These are phyloP conservation scores for Flaveria trinervia DNA, from an alignment of 129 eudicot species.

Conservation along the genomic window DNA sequence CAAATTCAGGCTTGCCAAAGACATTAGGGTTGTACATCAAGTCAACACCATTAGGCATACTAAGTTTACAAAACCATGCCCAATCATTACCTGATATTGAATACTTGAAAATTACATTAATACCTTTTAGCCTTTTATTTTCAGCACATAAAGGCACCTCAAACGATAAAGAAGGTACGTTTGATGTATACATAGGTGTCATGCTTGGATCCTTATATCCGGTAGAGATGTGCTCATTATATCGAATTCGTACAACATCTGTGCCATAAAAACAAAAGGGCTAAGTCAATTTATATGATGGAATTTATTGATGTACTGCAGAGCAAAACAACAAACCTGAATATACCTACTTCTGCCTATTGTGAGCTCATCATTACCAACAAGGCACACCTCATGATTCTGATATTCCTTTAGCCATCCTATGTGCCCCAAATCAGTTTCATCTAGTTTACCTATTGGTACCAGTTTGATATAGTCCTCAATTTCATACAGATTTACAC, in stretches of 20 bases:
- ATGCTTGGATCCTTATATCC: conserved; percentile 9
- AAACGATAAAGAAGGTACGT: conserved; percentile 27
- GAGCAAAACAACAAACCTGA: conserved; percentile 15
- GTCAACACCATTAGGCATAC: conserved; percentile 21
- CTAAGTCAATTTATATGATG: not conserved
- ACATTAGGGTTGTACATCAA: conserved; percentile 32
- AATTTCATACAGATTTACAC: conserved; percentile 26
- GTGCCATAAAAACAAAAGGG: not conserved
- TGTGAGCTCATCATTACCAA: conserved; percentile 33
- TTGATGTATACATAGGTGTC: conserved; percentile 2
- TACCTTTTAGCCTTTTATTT: conserved; percentile 25
- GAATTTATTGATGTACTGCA: not conserved
- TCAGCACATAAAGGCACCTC: conserved; percentile 26
- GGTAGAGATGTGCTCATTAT: conserved; percentile 32
- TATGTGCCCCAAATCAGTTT: conserved; percentile 29
- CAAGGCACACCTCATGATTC: conserved; percentile 21
- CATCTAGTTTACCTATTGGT: conserved; percentile 20
- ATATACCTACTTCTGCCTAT: conserved; percentile 15
- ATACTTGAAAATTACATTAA: conserved; percentile 24
- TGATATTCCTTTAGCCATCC: conserved; percentile 32
- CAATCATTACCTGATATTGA: conserved; percentile 2
- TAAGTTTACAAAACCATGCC: conserved; percentile 23
- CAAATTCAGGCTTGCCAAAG: conserved; percentile 30
- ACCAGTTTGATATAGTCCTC: conserved; percentile 26
- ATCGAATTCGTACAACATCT: conserved; percentile 36